phyloP scores from a whole-genome alignment of 2,329 filamentous ascomycete genomes.

The Diaporthe helianthi region DNA sequence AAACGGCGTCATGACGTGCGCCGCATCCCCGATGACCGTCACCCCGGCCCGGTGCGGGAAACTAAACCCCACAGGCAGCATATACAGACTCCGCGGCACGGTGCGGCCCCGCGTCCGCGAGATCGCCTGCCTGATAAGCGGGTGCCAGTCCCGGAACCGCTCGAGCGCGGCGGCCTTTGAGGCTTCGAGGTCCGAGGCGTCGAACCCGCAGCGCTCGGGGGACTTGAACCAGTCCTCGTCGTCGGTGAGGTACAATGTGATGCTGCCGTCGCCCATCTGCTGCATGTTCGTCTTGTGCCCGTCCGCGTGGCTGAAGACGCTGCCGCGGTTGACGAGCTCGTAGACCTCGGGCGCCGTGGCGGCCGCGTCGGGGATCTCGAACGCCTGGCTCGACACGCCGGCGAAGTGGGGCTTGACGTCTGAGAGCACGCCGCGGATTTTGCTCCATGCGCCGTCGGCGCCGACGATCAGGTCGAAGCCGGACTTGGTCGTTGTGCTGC shows the following conservation, averaged over 20 bases:
- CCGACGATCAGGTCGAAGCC: constrained; percentile 50
- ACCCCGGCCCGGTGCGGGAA: constrained; percentile 57
- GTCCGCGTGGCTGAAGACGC: constrained; percentile 52
- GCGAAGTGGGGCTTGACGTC: constrained; percentile 52
- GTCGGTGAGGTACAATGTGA: constrained; percentile 50
- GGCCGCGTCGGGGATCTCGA: constrained; percentile 51
- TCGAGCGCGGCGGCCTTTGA: constrained; percentile 48
- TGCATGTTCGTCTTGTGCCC: constrained; percentile 51
- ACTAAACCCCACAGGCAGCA: constrained; percentile 56
- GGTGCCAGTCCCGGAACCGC: constrained; percentile 50
- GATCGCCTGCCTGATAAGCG: constrained; percentile 51
- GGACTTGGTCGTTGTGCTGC: constrained; percentile 40
- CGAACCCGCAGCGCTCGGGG: constrained; percentile 50
- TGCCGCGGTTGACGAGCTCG: constrained; percentile 55
- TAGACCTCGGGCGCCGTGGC: constrained; percentile 51
- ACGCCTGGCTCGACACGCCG: constrained; percentile 52
- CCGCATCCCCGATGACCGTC: constrained; percentile 66
- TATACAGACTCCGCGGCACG: constrained; percentile 55
- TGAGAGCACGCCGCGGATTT: constrained; percentile 44
- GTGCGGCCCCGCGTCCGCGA: constrained; percentile 48
- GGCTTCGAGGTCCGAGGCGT: constrained; percentile 48
- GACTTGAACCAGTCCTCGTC: constrained; percentile 46
- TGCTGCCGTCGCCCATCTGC: constrained; percentile 56
- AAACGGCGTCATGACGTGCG: constrained; percentile 65
- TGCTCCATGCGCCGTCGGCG: constrained; percentile 48